Evolutionary conservation across 345 rosid species (phyloP).

Genomic region (Mercurialis annua): DNA sequence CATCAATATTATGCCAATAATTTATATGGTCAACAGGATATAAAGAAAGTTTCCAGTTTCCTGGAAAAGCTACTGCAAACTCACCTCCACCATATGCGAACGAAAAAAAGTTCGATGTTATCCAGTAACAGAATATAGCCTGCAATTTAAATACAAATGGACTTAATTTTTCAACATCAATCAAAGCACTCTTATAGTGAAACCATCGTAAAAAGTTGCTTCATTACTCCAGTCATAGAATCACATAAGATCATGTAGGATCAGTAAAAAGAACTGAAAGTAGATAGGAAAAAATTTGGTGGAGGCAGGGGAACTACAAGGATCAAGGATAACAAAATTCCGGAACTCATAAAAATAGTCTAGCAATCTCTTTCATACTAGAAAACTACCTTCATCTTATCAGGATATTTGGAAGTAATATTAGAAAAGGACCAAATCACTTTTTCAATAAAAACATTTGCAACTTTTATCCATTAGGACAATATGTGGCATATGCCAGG

Average conservation of each 20-base stretch:
- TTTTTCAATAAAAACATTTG: too few relatives aligned
- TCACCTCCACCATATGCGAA: conserved; percentile 70
- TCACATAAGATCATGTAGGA: too few relatives aligned
- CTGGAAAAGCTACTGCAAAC: conserved; percentile 15
- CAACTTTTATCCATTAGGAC: too few relatives aligned
- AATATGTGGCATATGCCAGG: neutral
- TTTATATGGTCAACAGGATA: neutral
- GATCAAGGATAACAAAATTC: neutral
- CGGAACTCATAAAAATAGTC: neutral
- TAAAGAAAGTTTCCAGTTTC: neutral
- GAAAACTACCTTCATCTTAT: too few relatives aligned
- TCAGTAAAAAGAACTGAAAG: neutral
- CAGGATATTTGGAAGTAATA: too few relatives aligned
- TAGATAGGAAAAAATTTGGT: too few relatives aligned
- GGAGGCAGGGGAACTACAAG: neutral
- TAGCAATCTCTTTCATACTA: neutral
- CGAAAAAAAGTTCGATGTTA: conserved; percentile 80
- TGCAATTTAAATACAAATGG: conserved; percentile 30
- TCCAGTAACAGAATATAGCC: conserved; percentile 93
- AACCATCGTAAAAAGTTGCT: too few relatives aligned
- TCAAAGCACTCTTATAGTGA: neutral
- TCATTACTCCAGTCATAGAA: too few relatives aligned
- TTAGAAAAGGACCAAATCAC: too few relatives aligned
- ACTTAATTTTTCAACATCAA: neutral
- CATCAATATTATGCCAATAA: neutral